Percentiles rank a stretch among this genome's conserved stretches.
Evolutionary conservation across 208 protist species (phyloP).

Genomic region (Acanthamoeba sp.): DNA sequence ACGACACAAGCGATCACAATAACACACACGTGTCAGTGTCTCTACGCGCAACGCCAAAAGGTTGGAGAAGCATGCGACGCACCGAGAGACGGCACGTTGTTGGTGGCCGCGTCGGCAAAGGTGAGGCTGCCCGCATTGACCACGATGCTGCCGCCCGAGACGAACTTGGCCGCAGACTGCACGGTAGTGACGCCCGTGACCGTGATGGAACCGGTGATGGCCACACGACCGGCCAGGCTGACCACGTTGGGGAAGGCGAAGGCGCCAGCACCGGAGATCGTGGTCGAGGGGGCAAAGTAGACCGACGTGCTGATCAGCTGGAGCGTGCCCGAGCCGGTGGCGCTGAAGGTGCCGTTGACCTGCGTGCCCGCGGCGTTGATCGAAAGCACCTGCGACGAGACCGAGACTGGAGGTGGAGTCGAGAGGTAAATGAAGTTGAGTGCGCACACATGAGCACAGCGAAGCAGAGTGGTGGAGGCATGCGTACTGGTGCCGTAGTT

Average conservation of each 20-base stretch:
- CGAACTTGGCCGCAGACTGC: not conserved
- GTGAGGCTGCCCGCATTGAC: not conserved
- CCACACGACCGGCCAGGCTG: not conserved
- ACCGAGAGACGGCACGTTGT: constrained; percentile 12
- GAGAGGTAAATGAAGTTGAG: not conserved
- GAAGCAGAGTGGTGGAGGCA: not conserved
- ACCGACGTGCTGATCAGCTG: not conserved
- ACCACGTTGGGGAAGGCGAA: not conserved
- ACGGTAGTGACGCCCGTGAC: constrained; percentile 6
- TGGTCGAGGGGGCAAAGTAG: constrained; percentile 8
- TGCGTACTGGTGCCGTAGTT: constrained; percentile 64
- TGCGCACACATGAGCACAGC: not conserved
- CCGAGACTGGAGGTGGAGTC: not conserved
- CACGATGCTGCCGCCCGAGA: not conserved
- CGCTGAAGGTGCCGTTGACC: constrained; percentile 23
- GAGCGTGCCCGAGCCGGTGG: not conserved
- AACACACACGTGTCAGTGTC: not conserved
- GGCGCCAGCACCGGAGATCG: not conserved
- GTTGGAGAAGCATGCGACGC: not conserved
- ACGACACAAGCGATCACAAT: not conserved
- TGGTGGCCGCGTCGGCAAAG: constrained; percentile 28
- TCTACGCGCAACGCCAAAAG: not conserved
- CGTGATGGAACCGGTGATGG: not conserved
- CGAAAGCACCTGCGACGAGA: not conserved
- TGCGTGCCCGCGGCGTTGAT: constrained; percentile 45